Evolutionary conservation across 129 eudicot species (phyloP).

Genomic region (Pittosporum tobira): DNA sequence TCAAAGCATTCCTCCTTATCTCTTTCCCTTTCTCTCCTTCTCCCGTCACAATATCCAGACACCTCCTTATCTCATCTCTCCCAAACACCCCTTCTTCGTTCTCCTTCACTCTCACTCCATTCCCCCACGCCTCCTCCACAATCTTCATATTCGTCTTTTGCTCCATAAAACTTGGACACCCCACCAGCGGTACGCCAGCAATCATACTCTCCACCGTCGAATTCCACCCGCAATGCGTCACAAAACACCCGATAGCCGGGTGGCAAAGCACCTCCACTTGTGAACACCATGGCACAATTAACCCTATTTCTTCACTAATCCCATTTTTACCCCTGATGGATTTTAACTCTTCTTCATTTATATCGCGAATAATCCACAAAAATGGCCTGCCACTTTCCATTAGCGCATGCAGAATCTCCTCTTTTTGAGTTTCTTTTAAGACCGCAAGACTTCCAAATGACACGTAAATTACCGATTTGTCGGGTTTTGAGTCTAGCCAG

Average conservation of each 20-base stretch:
- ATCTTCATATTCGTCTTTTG: conserved; percentile 45
- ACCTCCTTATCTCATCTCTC: conserved; percentile 35
- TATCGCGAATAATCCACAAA: conserved; percentile 36
- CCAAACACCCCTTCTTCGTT: conserved; percentile 27
- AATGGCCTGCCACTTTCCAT: conserved; percentile 26
- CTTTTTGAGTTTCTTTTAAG: conserved; percentile 23
- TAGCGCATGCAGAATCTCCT: conserved; percentile 32
- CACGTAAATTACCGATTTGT: conserved; percentile 37
- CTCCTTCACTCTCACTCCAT: conserved; percentile 37
- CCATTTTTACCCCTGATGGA: conserved; percentile 4
- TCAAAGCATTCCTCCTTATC: conserved; percentile 24
- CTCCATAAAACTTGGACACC: conserved; percentile 36
- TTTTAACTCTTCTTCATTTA: conserved; percentile 10
- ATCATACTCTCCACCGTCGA: conserved; percentile 44
- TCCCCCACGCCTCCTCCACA: conserved; percentile 48
- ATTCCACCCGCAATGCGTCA: too few species aligned
- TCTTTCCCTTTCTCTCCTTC: conserved; percentile 21
- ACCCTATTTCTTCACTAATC: conserved; percentile 18
- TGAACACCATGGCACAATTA: conserved; percentile 54
- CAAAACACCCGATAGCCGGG: conserved; percentile 45
- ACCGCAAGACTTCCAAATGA: conserved; percentile 51
- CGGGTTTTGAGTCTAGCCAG: conserved; percentile 33
- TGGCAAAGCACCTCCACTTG: conserved; percentile 48
- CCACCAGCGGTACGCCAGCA: conserved; percentile 46
- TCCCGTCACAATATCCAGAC: conserved; percentile 42